Base-by-base conservation (phyloP, 148 eudicot species). In the Fallopia convolvulus region DNA sequence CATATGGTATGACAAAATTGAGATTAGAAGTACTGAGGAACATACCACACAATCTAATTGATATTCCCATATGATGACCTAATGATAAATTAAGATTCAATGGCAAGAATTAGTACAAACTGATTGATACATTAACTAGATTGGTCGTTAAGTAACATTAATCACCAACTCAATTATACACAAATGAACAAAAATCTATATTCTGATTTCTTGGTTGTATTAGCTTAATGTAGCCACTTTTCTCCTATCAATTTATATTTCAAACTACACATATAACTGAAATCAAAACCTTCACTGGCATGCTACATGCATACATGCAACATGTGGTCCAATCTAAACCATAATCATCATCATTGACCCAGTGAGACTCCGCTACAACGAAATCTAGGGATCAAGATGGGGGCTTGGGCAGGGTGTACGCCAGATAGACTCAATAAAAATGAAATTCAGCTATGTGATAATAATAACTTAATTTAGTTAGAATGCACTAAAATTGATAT, bases 151-250 rank as follows among this genome's bases (percentile, higher is more conserved):
- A 66, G 41, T 66, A 66, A 66, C 72, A 66, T 20, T 36, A 32
- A 65, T 44, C 6, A 32, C 44, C 72, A 68, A 68, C 46, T 2
- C 72, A 15, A 68, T 68, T 36, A 68, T 68, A 36, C 3, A 68
- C 11, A 68, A 36, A 26, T 26, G 1, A 33, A 68, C 72, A 36
- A 13, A 68, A 68, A 68, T 68, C 46, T 68, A 68, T 68, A 68
- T 68, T 68, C 72, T 68, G 72, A 68, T 68, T 36, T 68, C 44
- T 68, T 68, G 72, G 72, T 68, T 68, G 72, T 68, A 68, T 68
- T 68, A 36, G 33, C 44, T 36, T 68, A 68, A 68, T 68, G 72
- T 17, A 39, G 44, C 72, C 72, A 68, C 72, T 68, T 68, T 32
- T 30, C 32, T 63, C 39, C 14, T 13, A 26, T 63, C 46, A 68